Evolutionary conservation across 2,329 filamentous ascomycete genomes (phyloP).

Genomic region (Thielaviopsis populi): DNA sequence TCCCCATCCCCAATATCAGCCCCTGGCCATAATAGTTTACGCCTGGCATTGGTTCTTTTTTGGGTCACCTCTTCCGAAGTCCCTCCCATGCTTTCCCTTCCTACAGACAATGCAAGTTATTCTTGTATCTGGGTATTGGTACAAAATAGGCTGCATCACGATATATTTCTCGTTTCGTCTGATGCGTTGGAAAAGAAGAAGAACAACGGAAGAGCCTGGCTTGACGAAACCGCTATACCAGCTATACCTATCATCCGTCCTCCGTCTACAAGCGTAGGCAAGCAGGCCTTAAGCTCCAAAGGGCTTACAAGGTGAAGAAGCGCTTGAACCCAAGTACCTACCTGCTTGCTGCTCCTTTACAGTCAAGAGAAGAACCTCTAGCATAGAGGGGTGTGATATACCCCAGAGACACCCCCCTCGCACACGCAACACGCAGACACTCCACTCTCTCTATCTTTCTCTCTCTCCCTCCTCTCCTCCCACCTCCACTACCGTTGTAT

Average conservation of each 20-base stretch:
- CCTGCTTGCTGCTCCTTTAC: neutral
- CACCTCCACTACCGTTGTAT: neutral
- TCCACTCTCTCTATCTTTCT: neutral
- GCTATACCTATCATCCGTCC: neutral
- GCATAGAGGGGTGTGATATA: neutral
- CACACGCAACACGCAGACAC: neutral
- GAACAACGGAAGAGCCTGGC: neutral
- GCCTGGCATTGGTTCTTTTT: neutral
- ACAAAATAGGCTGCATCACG: neutral
- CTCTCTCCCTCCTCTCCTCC: neutral
- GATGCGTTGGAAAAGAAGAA: neutral
- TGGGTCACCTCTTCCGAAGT: neutral
- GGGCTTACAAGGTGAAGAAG: neutral
- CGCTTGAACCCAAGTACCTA: neutral
- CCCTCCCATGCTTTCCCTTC: neutral
- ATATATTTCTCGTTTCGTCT: neutral
- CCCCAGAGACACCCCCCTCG: neutral
- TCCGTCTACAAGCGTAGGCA: neutral
- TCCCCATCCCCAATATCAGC: neutral
- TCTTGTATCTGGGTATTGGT: neutral
- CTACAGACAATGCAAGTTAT: neutral
- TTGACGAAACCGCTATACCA: neutral
- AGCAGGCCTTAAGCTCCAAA: neutral
- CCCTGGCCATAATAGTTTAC: conserved; percentile 4
- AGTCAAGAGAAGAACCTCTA: neutral